Conservation (phyloP, 176 grass and related monocot genomes). For the Canna indica region DNA sequence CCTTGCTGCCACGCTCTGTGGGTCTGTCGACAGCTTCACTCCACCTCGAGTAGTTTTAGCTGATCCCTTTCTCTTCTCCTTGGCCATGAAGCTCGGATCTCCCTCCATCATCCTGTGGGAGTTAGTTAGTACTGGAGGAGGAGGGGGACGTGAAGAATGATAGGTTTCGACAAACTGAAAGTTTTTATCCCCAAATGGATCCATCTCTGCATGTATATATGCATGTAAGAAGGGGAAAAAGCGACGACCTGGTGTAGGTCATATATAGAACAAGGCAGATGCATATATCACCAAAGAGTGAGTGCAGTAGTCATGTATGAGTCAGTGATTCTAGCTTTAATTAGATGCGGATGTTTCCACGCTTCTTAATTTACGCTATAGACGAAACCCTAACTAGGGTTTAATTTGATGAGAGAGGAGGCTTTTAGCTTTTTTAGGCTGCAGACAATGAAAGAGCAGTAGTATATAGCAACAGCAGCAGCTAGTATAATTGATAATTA, state of each 20-base stretch:
- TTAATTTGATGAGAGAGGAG: too few species aligned
- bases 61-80: neutral
- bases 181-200: neutral
- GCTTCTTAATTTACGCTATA: neutral
- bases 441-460: too few species aligned
- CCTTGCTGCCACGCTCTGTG: constrained; percentile 88
- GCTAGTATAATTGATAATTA: too few species aligned
- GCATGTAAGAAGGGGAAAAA: neutral
- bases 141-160: too few species aligned
- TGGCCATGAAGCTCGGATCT: too few species aligned
- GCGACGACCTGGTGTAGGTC: neutral
- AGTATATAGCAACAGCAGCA: too few species aligned
- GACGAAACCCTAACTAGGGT: neutral
- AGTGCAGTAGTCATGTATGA: neutral
- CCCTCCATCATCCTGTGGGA: too few species aligned
- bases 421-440: too few species aligned
- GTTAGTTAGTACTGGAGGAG: too few species aligned
- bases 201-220: neutral
- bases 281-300: neutral
- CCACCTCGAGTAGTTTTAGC: neutral
- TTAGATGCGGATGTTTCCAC: neutral
- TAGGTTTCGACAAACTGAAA: neutral
- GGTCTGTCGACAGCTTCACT: constrained; percentile 74
- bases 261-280: neutral
- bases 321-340: constrained; percentile 7